Base-by-base conservation (phyloP, 1,139 yeast species). In the Yamadazyma dendronema region DNA sequence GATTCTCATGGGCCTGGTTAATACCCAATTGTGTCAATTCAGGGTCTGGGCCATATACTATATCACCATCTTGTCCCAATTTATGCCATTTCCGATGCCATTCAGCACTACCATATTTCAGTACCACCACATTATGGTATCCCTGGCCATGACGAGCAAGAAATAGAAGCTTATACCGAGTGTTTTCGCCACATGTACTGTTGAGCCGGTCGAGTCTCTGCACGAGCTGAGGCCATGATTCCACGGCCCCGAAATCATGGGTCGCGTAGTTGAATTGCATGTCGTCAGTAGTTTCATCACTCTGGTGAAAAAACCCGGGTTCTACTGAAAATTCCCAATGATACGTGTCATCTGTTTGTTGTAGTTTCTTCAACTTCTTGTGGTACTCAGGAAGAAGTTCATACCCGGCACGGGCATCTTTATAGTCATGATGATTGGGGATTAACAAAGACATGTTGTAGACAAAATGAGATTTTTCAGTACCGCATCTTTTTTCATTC, bases 81-180 rank as follows among this genome's bases (percentile, higher is more conserved):
- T 61, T 64, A 17, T 84, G 71, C 85, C 85, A 83, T 45, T 80
- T 72, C 1, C 56, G 56, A 50, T 77, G 73, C 92, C 90, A 84
- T 25, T 60, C 77, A 9, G 65, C 60, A 28, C 68, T 56, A 11
- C 88, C 84, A 53, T 80, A 83, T 43, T 74, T 72, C 27, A 59
- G 61, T 29, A 77, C 76, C 2, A 81, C 84, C 13, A 72, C 61
- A 48, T 85, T 85, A 52, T 84, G 92, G 59, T 70, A 78, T 0
- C 94, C 94, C 57, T 85, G 87, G 8, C 94, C 94, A 51, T 85
- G 94, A 39, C 95, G 67, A 1, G 87, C 89, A 37, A 82, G 63
- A 41, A 79, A 75, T 6, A 84, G 47, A 31, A 84, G 54, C 54
- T 83, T 84, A 55, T 81, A 79, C 13, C 52, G 51, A 24, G 59